Evolutionary conservation across 1,284 basidiomycete genomes (phyloP), one percentile per base, ranked within the genome.

Genomic region (Clitocybe nebularis): DNA sequence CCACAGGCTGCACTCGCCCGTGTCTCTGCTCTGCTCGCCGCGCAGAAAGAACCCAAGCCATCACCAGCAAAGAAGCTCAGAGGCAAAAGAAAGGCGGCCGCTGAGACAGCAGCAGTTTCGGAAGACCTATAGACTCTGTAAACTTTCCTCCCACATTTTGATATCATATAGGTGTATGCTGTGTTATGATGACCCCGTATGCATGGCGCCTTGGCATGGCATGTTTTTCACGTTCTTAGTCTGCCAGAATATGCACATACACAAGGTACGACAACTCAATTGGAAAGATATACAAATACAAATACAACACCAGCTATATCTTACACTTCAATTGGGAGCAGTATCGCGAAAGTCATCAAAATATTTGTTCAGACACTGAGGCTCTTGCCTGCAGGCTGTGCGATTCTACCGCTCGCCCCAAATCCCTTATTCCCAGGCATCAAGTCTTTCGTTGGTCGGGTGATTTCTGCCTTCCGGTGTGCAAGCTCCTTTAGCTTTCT

Each of bases 1-100:
- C n/a, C n/a, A n/a, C 59, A 93, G 90, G 84, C 84, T 55, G 78
- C 83, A 52, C 76, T 93, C 44, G 88, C 86, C 48, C 89, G 90
- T 52, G 79, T 84, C 41, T 89, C 88, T 54, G 85, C 88, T 44
- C 73, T 93, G 52, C 54, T 82, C 48, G 75, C 72, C 34, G 71
- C 84, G 47, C 80, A 88, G 69, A 81, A 77, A 63, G 82, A 84
- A 66, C 79, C 77, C 66, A 89, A 89, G 71, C 67, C 81, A 26
- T 59, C 69, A 53, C 85, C 79, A 59, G 70, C 79, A 45, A 82
- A 78, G 75, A 92, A 91, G 74, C 49, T 67, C 52, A 77, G 90
- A 55, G 87, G 88, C 50, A 84, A 81, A 73, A 90, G 87, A 71
- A 57, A 59, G 44, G 49, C 54, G 23, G 52, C 46, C 7, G 33